Evolutionary conservation across 495 filamentous ascomycete genomes (phyloP).

Genomic region (Talaromyces thailandensis): DNA sequence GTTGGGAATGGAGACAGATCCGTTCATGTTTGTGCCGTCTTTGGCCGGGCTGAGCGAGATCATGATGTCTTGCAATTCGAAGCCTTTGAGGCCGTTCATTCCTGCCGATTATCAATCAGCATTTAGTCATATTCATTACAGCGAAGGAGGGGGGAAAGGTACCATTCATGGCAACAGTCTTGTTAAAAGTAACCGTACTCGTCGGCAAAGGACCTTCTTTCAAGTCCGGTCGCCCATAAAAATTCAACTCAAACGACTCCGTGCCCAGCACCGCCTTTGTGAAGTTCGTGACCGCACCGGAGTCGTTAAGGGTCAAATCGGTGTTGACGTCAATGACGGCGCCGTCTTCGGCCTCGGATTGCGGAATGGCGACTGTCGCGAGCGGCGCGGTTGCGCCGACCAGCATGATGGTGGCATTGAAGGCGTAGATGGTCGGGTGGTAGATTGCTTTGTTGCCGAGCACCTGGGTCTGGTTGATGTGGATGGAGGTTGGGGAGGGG

Average conservation of each 20-base stretch:
- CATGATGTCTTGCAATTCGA: constrained; percentile 42
- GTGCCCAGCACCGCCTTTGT: constrained; percentile 42
- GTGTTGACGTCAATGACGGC: constrained; percentile 44
- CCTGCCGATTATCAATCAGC: too few relatives aligned
- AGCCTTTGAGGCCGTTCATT: constrained; percentile 51
- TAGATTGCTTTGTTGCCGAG: constrained; percentile 37
- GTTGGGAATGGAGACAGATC: constrained; percentile 60
- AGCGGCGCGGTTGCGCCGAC: constrained; percentile 46
- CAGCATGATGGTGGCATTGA: constrained; percentile 44
- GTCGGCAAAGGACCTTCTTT: constrained; percentile 41
- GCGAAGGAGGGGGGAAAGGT: constrained; percentile 8
- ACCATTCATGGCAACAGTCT: constrained; percentile 50
- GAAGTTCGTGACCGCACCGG: constrained; percentile 49
- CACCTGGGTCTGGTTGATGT: constrained; percentile 42
- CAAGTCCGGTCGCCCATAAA: constrained; percentile 47
- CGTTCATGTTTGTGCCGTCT: constrained; percentile 54
- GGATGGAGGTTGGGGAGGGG: constrained; percentile 47
- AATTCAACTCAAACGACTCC: constrained; percentile 49
- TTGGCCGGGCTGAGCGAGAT: constrained; percentile 29
- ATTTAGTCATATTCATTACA: too few relatives aligned
- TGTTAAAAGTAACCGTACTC: constrained; percentile 44
- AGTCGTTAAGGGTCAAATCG: constrained; percentile 38
- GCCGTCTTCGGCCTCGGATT: constrained; percentile 46
- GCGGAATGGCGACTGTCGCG: constrained; percentile 46
- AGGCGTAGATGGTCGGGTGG: constrained; percentile 47